Conservation (phyloP, 2,329 filamentous ascomycete genomes). For the Fusarium sp. region DNA sequence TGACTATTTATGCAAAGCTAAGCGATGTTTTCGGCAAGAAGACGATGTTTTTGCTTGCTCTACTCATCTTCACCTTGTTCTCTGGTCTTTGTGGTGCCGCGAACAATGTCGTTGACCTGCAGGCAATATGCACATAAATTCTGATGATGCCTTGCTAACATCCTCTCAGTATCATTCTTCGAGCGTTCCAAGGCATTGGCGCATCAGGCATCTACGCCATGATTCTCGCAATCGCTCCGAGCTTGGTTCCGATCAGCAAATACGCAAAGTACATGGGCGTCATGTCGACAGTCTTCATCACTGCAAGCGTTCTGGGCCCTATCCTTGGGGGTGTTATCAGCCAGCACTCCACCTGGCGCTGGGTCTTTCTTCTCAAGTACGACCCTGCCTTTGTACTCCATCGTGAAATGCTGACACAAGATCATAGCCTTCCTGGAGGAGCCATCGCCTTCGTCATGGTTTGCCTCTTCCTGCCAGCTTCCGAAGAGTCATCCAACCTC, state of each 20-base stretch:
- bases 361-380: conserved; percentile 12
- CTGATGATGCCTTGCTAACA: rapidly evolving
- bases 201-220: conserved; percentile 1
- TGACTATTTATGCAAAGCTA: neutral
- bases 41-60: conserved; percentile 1
- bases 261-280: conserved; percentile 7
- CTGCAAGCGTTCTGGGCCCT: neutral
- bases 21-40: conserved; percentile 13
- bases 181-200: neutral
- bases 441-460: neutral
- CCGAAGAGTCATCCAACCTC: neutral
- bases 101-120: conserved; percentile 3
- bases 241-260: neutral
- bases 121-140: rapidly evolving
- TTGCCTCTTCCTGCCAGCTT: neutral
- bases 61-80: neutral
- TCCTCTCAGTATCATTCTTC: neutral
- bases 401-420: neutral
- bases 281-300: conserved; percentile 9
- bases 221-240: neutral
- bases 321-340: neutral
- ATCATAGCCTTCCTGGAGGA: neutral
- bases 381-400: rapidly evolving
- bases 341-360: conserved; percentile 11
- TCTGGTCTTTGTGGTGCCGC: conserved; percentile 8